These are phyloP conservation scores for Diplodia scrobiculata DNA, from an alignment of 2,329 filamentous ascomycete species.

Conservation along the genomic window DNA sequence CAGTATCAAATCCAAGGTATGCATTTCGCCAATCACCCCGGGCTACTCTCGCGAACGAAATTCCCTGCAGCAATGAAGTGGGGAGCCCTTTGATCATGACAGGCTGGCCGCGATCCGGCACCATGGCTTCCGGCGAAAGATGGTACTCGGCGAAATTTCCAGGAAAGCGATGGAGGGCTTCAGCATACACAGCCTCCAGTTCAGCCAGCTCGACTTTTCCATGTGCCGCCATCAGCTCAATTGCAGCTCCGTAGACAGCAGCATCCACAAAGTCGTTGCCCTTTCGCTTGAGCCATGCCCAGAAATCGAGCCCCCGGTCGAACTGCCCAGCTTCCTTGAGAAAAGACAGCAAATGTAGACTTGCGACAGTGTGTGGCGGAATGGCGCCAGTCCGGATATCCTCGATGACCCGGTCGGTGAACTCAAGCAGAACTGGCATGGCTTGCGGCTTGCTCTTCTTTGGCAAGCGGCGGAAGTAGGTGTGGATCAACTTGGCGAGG, in stretches of 20 bases:
- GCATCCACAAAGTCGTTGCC: conserved; percentile 48
- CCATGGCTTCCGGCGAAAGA: conserved; percentile 51
- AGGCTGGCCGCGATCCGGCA: conserved; percentile 47
- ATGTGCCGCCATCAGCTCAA: conserved; percentile 52
- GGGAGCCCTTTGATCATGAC: conserved; percentile 44
- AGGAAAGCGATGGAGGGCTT: conserved; percentile 52
- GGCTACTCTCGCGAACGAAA: conserved; percentile 52
- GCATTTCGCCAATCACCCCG: conserved; percentile 51
- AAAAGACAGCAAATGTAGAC: conserved; percentile 52
- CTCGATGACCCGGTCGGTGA: conserved; percentile 27
- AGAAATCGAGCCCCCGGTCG: conserved; percentile 47
- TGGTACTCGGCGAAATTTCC: conserved; percentile 53
- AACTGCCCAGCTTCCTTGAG: conserved; percentile 51
- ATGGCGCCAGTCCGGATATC: conserved; percentile 45
- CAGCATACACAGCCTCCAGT: conserved; percentile 51
- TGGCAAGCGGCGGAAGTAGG: background rate
- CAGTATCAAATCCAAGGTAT: conserved; percentile 55
- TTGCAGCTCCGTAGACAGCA: conserved; percentile 53
- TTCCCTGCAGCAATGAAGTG: conserved; percentile 51
- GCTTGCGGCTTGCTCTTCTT: background rate
- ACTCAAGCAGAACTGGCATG: background rate
- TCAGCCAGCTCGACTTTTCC: conserved; percentile 44
- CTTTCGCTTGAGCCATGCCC: conserved; percentile 52
- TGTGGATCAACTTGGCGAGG: conserved; percentile 7
- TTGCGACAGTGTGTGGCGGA: conserved; percentile 44